These are phyloP conservation scores for Daldinia bambusicola DNA, from an alignment of 495 filamentous ascomycete species.

Conservation along the genomic window DNA sequence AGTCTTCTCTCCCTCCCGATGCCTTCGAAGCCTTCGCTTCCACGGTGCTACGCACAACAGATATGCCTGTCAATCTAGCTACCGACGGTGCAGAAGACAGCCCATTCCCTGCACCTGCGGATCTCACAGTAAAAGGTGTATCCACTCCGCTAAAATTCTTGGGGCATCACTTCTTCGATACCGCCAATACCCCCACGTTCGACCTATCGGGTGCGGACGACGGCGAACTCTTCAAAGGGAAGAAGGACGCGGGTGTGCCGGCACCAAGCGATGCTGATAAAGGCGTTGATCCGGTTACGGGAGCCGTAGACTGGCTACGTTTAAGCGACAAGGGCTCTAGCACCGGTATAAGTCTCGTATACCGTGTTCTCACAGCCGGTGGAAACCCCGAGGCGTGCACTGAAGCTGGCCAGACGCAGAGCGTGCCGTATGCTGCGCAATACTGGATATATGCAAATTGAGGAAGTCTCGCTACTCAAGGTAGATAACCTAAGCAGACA, in stretches of 20 bases:
- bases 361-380: slow-evolving; percentile 75
- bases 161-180: slow-evolving; percentile 75
- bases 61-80: slow-evolving; percentile 54
- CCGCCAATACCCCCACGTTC: slow-evolving; percentile 64
- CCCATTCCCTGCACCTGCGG: slow-evolving; percentile 55
- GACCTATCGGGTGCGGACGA: slow-evolving; percentile 56
- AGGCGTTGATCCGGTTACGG: slow-evolving; percentile 53
- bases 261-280: slow-evolving; percentile 62
- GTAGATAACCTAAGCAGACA: too few relatives aligned
- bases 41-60: slow-evolving; percentile 47
- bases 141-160: slow-evolving; percentile 53
- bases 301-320: slow-evolving; percentile 73
- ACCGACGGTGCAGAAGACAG: slow-evolving; percentile 22
- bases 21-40: slow-evolving; percentile 50
- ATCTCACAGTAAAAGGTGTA: slow-evolving; percentile 45
- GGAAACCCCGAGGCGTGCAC: slow-evolving; percentile 65
- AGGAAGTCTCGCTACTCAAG: neutral
- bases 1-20: slow-evolving; percentile 38
- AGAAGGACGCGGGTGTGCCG: slow-evolving; percentile 58
- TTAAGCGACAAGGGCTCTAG: slow-evolving; percentile 63
- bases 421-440: slow-evolving; percentile 71
- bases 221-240: slow-evolving; percentile 54
- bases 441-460: slow-evolving; percentile 73
- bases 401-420: slow-evolving; percentile 52
- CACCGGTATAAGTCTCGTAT: slow-evolving; percentile 64